Evolutionary conservation across 208 protist genomes (phyloP).

Genomic region (Acanthamoeba healyi): DNA sequence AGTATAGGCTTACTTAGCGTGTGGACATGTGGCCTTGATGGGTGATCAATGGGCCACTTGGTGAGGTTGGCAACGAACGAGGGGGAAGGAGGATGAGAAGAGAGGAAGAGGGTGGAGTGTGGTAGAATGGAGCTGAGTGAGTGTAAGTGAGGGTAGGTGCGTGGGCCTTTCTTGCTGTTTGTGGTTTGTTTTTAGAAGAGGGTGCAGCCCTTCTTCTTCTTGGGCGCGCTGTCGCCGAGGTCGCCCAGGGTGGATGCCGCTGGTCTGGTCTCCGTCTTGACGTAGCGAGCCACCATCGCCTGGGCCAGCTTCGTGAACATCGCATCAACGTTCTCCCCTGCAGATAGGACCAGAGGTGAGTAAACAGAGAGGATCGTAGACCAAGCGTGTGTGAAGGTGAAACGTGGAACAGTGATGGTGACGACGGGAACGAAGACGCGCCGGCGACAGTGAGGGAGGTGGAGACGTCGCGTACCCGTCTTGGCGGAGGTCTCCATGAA

Average conservation of each 20-base stretch:
- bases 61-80: too few species aligned
- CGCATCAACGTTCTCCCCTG: slow-evolving; percentile 5
- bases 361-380: too few species aligned
- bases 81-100: too few species aligned
- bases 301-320: neutral
- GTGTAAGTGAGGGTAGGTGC: too few species aligned
- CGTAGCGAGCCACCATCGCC: neutral
- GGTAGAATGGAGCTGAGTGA: neutral
- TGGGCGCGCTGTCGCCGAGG: neutral
- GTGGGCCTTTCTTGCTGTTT: neutral
- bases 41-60: too few species aligned
- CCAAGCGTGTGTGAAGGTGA: too few species aligned
- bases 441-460: too few species aligned
- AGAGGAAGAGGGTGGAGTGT: neutral
- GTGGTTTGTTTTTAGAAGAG: neutral
- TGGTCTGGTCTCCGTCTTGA: slow-evolving; percentile 13
- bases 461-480: neutral
- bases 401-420: neutral
- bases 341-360: too few species aligned
- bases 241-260: slow-evolving; percentile 22
- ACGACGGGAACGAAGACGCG: neutral
- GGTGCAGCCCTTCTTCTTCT: slow-evolving; percentile 49
- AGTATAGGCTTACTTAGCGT: too few species aligned
- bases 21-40: too few species aligned
- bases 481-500: slow-evolving; percentile 52